Percentiles rank a stretch among this genome's conserved stretches.
Evolutionary conservation across 371 early-diverging fungal genomes (phyloP).

Genomic region (Mucor saturninus): DNA sequence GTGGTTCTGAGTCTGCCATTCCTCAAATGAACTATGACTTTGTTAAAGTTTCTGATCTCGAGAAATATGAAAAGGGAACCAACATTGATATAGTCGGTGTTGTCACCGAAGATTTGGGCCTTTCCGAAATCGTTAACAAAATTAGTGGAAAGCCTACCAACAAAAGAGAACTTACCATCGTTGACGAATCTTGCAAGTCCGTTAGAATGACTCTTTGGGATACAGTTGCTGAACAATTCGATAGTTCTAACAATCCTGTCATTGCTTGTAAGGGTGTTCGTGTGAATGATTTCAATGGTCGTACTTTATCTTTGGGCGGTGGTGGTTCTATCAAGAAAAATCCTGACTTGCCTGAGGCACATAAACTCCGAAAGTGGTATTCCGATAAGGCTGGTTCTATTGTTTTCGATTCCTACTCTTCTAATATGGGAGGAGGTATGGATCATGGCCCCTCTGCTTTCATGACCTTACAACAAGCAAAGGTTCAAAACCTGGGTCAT

Average conservation of each 20-base stretch:
- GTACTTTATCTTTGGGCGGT: conserved; percentile 68
- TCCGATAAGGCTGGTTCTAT: conserved; percentile 27
- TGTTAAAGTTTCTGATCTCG: conserved; percentile 68
- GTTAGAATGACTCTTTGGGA: conserved; percentile 94
- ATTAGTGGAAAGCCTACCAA: conserved; percentile 65
- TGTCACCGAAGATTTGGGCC: conserved; percentile 69
- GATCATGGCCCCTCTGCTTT: conserved; percentile 14
- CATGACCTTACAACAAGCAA: conserved; percentile 72
- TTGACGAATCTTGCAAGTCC: conserved; percentile 76
- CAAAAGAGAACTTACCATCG: conserved; percentile 88
- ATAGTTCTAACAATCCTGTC: conserved; percentile 59
- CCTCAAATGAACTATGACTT: conserved; percentile 76
- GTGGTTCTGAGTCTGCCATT: conserved; percentile 59
- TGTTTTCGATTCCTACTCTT: conserved; percentile 37
- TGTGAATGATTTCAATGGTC: conserved; percentile 88
- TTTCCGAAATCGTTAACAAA: conserved; percentile 70
- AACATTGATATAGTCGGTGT: conserved; percentile 84
- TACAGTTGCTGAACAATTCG: conserved; percentile 74
- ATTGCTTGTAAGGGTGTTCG: conserved; percentile 84
- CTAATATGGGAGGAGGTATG: conserved; percentile 31
- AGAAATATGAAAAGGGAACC: conserved; percentile 66
- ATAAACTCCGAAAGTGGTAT: conserved; percentile 89
- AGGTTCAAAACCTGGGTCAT: conserved; percentile 69
- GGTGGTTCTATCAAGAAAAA: conserved; percentile 66
- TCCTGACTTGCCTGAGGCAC: conserved; percentile 87